Percentiles rank a stretch among this genome's conserved stretches.
Conservation (phyloP, 192 early-diverging fungal species). For the Coemansia sp. region DNA sequence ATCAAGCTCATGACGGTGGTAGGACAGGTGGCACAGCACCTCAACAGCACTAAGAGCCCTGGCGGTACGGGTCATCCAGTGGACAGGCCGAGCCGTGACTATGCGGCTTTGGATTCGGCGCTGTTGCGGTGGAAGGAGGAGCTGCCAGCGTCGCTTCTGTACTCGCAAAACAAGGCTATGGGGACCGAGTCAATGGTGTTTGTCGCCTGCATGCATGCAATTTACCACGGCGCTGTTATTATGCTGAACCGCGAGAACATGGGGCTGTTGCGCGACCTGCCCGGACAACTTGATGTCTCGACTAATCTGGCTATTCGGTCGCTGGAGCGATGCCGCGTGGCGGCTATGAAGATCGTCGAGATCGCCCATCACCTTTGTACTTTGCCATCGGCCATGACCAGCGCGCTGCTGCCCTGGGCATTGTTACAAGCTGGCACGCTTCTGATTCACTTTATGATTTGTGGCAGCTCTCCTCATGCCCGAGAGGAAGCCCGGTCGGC, state of each 20-base stretch:
- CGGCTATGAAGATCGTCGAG: constrained; percentile 56
- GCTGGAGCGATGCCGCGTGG: constrained; percentile 49
- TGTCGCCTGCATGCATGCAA: constrained; percentile 50
- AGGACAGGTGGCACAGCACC: constrained; percentile 53
- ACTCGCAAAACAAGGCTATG: constrained; percentile 24
- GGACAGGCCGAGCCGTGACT: constrained; percentile 24
- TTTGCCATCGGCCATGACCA: constrained; percentile 51
- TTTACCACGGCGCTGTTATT: constrained; percentile 52
- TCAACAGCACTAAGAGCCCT: constrained; percentile 32
- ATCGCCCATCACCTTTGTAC: constrained; percentile 48
- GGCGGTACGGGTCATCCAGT: neutral
- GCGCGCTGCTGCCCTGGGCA: constrained; percentile 55
- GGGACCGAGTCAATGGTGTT: constrained; percentile 38
- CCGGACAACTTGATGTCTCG: constrained; percentile 53
- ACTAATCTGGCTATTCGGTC: constrained; percentile 52
- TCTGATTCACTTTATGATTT: constrained; percentile 58
- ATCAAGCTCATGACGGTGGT: constrained; percentile 57
- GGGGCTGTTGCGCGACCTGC: constrained; percentile 40
- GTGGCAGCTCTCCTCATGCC: constrained; percentile 50
- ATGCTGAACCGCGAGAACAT: constrained; percentile 59
- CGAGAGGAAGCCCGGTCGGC: constrained; percentile 55
- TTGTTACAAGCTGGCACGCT: constrained; percentile 57
- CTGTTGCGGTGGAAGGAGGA: constrained; percentile 55
- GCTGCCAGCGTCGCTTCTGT: constrained; percentile 39
- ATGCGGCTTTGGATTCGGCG: constrained; percentile 35